Conservation (phyloP, 2,329 filamentous ascomycete species). For the Fragosphaeria purpurea region DNA sequence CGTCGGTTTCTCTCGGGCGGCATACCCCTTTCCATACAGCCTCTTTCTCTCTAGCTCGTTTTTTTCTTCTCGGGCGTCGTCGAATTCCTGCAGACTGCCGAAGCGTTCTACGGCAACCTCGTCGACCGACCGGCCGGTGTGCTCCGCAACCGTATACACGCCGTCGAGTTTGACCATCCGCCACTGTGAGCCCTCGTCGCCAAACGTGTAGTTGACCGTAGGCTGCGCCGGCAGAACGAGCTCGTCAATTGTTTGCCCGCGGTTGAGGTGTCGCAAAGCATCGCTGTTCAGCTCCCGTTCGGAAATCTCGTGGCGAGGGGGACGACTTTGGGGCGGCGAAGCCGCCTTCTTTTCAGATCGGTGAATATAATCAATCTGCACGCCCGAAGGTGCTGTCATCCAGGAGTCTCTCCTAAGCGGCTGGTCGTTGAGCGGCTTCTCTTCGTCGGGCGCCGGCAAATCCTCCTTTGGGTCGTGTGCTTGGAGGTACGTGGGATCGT, state of each 20-base stretch:
- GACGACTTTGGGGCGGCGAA: constrained; percentile 43
- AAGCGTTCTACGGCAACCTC: constrained; percentile 76
- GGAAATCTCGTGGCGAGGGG: constrained; percentile 58
- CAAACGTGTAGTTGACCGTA: constrained; percentile 69
- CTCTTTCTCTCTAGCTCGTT: constrained; percentile 76
- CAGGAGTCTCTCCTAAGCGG: constrained; percentile 66
- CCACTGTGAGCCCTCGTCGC: constrained; percentile 85
- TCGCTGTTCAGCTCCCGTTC: constrained; percentile 67
- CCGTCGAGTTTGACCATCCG: constrained; percentile 90
- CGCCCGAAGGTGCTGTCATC: constrained; percentile 81
- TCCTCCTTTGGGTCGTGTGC: constrained; percentile 39
- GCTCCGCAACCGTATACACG: constrained; percentile 70
- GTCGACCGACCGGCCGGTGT: constrained; percentile 62
- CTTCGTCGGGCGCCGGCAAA: constrained; percentile 41
- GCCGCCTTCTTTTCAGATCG: constrained; percentile 46
- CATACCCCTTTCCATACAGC: constrained; percentile 76
- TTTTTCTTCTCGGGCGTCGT: constrained; percentile 87
- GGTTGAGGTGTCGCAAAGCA: constrained; percentile 52
- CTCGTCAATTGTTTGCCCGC: constrained; percentile 41
- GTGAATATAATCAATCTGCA: constrained; percentile 77
- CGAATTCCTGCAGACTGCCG: constrained; percentile 73
- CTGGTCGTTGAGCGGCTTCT: constrained; percentile 25
- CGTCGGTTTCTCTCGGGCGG: constrained; percentile 74
- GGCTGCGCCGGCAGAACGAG: constrained; percentile 43
- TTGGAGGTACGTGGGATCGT: constrained; percentile 30